Percentiles rank a stretch among this genome's conserved stretches.
phyloP scores from a whole-genome alignment of 805 yeast species.

The Candida hungchunana region DNA sequence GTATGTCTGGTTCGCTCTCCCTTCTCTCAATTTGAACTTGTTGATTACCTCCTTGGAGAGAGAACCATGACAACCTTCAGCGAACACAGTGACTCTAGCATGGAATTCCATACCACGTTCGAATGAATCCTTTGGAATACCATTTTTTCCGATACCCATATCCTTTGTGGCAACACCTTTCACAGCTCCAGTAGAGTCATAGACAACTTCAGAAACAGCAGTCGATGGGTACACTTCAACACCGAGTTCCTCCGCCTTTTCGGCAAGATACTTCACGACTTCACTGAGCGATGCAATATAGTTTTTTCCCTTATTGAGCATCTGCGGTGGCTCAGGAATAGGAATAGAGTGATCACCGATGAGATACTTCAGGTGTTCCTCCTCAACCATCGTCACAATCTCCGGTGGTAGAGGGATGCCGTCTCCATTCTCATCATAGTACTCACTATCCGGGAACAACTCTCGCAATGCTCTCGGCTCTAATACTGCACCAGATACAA shows the following conservation, averaged over 20 bases:
- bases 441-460: slow-evolving; percentile 67
- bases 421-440: slow-evolving; percentile 42
- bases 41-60: slow-evolving; percentile 72
- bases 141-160: slow-evolving; percentile 75
- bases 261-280: slow-evolving; percentile 78
- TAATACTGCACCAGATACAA: slow-evolving; percentile 87
- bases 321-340: slow-evolving; percentile 90
- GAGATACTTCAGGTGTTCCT: slow-evolving; percentile 70
- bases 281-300: slow-evolving; percentile 80
- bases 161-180: slow-evolving; percentile 94
- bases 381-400: slow-evolving; percentile 66
- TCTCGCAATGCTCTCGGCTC: slow-evolving; percentile 89
- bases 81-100: slow-evolving; percentile 82
- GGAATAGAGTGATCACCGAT: slow-evolving; percentile 59
- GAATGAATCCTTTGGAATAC: slow-evolving; percentile 75
- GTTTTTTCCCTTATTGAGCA: slow-evolving; percentile 76
- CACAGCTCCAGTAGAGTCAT: slow-evolving; percentile 55
- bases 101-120: slow-evolving; percentile 98
- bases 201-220: slow-evolving; percentile 75
- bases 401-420: slow-evolving; percentile 79
- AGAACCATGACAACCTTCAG: slow-evolving; percentile 99
- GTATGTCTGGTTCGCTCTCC: slow-evolving; percentile 76
- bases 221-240: slow-evolving; percentile 93
- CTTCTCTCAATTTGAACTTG: slow-evolving; percentile 62
- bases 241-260: slow-evolving; percentile 87